Evolutionary conservation across 2,329 filamentous ascomycete genomes (phyloP), one percentile per base, ranked within the genome.

Genomic region (Sclerotinia trifoliorum): DNA sequence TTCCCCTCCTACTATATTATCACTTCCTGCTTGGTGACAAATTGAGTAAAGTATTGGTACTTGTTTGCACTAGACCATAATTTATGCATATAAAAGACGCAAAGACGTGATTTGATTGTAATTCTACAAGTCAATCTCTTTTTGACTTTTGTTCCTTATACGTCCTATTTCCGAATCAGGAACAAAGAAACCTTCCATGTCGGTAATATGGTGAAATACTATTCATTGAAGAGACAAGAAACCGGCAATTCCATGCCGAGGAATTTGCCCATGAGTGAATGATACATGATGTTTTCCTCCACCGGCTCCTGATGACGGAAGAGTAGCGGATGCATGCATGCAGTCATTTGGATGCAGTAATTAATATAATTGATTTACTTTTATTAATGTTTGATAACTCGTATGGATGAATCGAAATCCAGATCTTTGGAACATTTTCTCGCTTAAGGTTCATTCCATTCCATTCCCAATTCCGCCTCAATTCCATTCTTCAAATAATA

Each of bases 381-480:
- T 35, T 35, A 8, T 55, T 7, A 21, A 17, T 19, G 2, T 10
- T 32, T 32, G 17, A 11, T 55, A n/a, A n/a, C 35, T 8, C 35
- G 35, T 39, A 39, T 24, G 19, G 19, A 56, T 56, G 29, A 15
- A 35, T 32, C 26, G 51, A 54, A 15, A 13, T 32, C 26, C 26
- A 54, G 42, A 48, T 39, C 35, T 39, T 35, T n/a, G 13, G 32
- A 39, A 24, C 35, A 19, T 8, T 1, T 42, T 6, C 8, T 57
- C 55, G 55, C 60, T 63, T 63, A n/a, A n/a, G n/a, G n/a, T n/a
- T n/a, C n/a, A 26, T 63, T 63, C 39, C 21, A 35, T 46, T 63
- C n/a, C 51, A 26, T 63, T 63, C 39, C 21, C n/a, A n/a, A 35
- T 46, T 46, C 63, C 39, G 39, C 26, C 42, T 21, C 39, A 19